Evolutionary conservation across 441 rosid species (phyloP).

Genomic region (Sinapis alba): DNA sequence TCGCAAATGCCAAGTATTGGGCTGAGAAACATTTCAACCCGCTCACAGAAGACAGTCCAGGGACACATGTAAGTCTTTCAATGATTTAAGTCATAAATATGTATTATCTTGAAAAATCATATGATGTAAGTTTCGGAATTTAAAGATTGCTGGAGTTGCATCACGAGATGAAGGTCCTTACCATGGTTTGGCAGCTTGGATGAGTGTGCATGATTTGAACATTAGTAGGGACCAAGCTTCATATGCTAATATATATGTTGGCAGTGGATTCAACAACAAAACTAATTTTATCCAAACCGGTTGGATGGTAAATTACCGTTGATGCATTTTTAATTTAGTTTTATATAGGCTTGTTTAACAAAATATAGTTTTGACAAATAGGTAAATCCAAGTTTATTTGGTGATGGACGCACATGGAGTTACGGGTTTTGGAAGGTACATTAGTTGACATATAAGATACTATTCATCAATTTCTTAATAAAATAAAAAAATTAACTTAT

Average conservation of each 20-base stretch:
- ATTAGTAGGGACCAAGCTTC: not conserved
- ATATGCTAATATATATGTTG: not conserved
- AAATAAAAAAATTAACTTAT: too few species aligned
- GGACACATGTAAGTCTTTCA: slow-evolving; percentile 4
- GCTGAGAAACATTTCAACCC: not conserved
- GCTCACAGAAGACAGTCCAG: not conserved
- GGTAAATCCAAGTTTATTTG: not conserved
- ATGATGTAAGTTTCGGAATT: not conserved
- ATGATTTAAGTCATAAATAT: not conserved
- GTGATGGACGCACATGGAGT: not conserved
- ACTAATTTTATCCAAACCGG: slow-evolving; percentile 3
- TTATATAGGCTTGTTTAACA: not conserved
- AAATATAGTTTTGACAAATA: not conserved
- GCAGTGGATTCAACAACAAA: not conserved
- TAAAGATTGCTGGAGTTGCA: not conserved
- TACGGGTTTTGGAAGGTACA: not conserved
- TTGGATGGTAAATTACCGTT: slow-evolving; percentile 15
- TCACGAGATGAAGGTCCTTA: not conserved
- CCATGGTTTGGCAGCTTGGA: not conserved
- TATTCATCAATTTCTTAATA: not conserved
- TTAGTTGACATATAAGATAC: not conserved
- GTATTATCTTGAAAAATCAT: not conserved
- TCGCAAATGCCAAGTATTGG: not conserved
- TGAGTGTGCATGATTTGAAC: not conserved
- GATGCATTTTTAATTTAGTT: not conserved